Evolutionary conservation across 345 rosid genomes (phyloP), one percentile per base, ranked within the genome.

Genomic region (Brassica carinata): DNA sequence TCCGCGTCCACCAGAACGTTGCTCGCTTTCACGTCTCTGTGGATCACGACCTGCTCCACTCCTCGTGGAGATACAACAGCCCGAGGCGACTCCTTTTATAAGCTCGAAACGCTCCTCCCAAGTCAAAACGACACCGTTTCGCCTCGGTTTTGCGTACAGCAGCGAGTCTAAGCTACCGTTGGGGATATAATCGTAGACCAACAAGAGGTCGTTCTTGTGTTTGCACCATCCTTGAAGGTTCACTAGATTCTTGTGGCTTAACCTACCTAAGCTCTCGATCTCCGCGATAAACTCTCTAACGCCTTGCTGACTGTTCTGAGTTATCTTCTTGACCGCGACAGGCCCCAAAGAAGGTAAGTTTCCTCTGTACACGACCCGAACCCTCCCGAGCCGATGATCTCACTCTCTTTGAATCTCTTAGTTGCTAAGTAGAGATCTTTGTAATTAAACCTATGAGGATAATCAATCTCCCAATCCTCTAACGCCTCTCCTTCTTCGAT

Each of bases 141-240:
- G n/a, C n/a, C n/a, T n/a, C n/a, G n/a, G n/a, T n/a, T n/a, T n/a
- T n/a, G n/a, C n/a, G n/a, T n/a, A n/a, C n/a, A n/a, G n/a, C n/a
- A n/a, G n/a, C n/a, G n/a, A n/a, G n/a, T n/a, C n/a, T n/a, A n/a
- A n/a, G n/a, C n/a, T n/a, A n/a, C n/a, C n/a, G n/a, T n/a, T n/a
- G n/a, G n/a, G n/a, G n/a, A n/a, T n/a, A n/a, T n/a, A n/a, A n/a
- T n/a, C n/a, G n/a, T n/a, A n/a, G n/a, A n/a, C n/a, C n/a, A n/a
- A 53, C 59, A 53, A 53, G 19, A 53, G 19, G 19, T 53, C 59
- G 7, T 15, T 53, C 7, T 53, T 53, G 59, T 53, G 59, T 53
- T 53, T 53, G 8, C 94, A 87, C 94, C 92, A 90, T 3, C 92
- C 94, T 64, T 87, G 90, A 36, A 88, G 89, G 67, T 90, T 88